Percentiles rank a stretch among this genome's conserved stretches.
Evolutionary conservation across 345 rosid species (phyloP).

Genomic region (Salix exigua): DNA sequence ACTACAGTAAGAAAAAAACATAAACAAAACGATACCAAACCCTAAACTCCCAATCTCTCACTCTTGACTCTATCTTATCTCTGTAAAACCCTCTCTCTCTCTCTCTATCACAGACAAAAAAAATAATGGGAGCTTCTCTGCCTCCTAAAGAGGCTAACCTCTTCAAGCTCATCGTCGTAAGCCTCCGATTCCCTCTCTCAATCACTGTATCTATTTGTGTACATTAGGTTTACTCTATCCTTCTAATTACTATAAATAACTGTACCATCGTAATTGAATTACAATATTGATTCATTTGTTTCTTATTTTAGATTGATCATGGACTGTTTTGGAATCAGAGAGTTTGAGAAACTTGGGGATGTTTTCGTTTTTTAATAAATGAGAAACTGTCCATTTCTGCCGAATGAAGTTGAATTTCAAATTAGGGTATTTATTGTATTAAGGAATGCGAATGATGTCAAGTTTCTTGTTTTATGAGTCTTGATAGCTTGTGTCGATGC

Average conservation of each 20-base stretch:
- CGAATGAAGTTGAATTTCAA: neutral
- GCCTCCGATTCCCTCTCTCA: slow-evolving; percentile 30
- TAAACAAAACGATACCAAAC: neutral
- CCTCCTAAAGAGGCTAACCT: slow-evolving; percentile 99
- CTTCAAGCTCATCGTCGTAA: slow-evolving; percentile 99
- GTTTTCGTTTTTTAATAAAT: neutral
- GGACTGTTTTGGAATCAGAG: neutral
- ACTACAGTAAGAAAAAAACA: neutral
- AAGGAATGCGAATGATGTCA: neutral
- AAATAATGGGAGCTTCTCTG: slow-evolving; percentile 86
- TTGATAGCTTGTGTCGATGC: neutral
- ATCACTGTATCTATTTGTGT: neutral
- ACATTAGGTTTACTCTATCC: neutral
- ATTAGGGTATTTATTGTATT: neutral
- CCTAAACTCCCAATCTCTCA: neutral
- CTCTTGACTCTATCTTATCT: neutral
- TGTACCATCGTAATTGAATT: neutral
- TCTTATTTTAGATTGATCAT: neutral
- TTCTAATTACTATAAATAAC: neutral
- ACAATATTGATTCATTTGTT: neutral
- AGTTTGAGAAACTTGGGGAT: neutral
- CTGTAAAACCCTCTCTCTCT: slow-evolving; percentile 16
- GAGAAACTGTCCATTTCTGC: neutral
- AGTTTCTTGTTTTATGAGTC: neutral
- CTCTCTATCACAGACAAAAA: slow-evolving; percentile 3